Evolutionary conservation across 129 eudicot species (phyloP), one percentile per base, ranked within the genome.

Genomic region (Deinandra increscens): DNA sequence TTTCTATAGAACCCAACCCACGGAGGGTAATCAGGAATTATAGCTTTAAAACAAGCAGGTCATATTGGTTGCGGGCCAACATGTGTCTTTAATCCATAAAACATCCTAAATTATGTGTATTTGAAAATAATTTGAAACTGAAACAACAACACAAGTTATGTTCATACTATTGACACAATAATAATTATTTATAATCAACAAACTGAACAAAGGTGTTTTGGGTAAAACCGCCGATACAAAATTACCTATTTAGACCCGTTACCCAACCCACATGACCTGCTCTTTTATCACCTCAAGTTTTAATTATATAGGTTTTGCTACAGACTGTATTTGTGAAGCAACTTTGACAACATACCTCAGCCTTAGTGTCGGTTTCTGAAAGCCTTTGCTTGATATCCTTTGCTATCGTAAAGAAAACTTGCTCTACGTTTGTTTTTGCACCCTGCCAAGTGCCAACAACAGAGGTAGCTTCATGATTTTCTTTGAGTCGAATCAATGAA

Each of bases 331-430:
- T 55, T 38, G 55, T 56, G 42, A 56, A 56, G 38, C 66, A 55
- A 14, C 66, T 45, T 45, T 36, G 51, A 33, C n/a, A 33, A 19
- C 36, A 58, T 83, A 85, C 96, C 96, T 88, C 96, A 0, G 90
- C 84, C 84, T 64, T 83, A 20, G 91, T 62, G 75, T 89, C 96
- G 8, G 92, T 73, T n/a, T 89, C 96, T 29, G 96, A 79, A 70
- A 89, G 92, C 78, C 96, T 89, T 81, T 85, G 91, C 80, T 89
- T 89, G 31, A 89, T 85, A 78, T 89, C 96, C 79, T 87, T 85
- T 6, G 91, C 96, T 45, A 85, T 77, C 46, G 96, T 85, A 63
- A 89, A 89, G 91, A 89, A 89, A 72, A 89, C 92, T 75, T 89
- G 66, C 79, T 85, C 89, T 69, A 89, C 96, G 75, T 85, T 88